Evolutionary conservation across 176 grass and related monocot genomes (phyloP), one percentile per base, ranked within the genome.

Genomic region (Oryza coarctata): DNA sequence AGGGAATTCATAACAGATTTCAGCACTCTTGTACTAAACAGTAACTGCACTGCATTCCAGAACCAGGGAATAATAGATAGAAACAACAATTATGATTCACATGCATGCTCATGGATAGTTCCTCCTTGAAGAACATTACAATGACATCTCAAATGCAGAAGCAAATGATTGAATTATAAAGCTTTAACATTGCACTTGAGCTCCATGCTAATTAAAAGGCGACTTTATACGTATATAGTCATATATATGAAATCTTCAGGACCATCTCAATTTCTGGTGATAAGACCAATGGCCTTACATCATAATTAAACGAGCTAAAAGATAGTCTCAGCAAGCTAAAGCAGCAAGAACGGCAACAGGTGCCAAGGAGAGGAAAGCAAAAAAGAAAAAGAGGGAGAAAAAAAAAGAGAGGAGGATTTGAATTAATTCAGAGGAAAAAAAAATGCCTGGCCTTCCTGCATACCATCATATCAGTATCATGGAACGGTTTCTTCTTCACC

Each of bases 361-460:
- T 20, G 34, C 55, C 77, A 39, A 79, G 50, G 71, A 86, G 74
- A 68, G 60, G 79, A 82, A 86, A 89, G 83, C 58, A 60, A 82
- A 86, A 82, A 61, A 82, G 86, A 78, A 82, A 55, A 55, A 9
- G 18, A 55, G n/a, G n/a, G n/a, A 52, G 55, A 85, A 82, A 82
- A 82, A 47, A 82, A 89, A 78, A 82, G n/a, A n/a, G n/a, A n/a
- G 43, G 44, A 78, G 17, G 60, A 47, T 61, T 70, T 45, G 85
- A 88, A 91, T 40, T 74, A 88, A 91, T 40, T 74, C 71, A 91
- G 78, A 39, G 6, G 5, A 1, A 15, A 82, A 84, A 91, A 81
- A 74, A 86, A 86, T 91, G 89, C 89, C 89, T 88, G 89, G 86
- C 89, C 88, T 91, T 88, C 80, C 89, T 80, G 86, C 82, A 91